Base-by-base conservation (phyloP, 2,329 filamentous ascomycete genomes). In the Ceratocystis lukuohia region DNA sequence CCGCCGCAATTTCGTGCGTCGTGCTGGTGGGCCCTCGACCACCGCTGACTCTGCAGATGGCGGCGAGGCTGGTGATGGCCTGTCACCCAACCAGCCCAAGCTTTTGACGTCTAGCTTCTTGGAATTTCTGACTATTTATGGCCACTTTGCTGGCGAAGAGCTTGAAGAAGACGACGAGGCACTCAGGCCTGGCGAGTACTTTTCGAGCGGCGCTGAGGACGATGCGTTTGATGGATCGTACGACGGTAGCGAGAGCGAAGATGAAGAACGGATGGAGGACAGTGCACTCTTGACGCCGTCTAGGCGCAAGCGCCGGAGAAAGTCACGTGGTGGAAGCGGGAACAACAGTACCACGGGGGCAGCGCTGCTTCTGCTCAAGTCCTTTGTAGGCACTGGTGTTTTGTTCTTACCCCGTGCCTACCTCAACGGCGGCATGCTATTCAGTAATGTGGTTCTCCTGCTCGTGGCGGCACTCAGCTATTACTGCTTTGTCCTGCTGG, bases 91-190 rank as follows among this genome's bases (percentile, higher is more conserved):
- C n/a, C 79, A 80, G 66, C 83, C 83, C 46, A 84, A 84, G 69
- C 80, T 96, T 41, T 86, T 96, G 67, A 96, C 94, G 0, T 91
- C 83, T 70, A 99, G 89, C 76, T 99, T 99, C 74, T 83, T 99
- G 68, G 95, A 99, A 74, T 99, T 99, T 72, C 75, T 99, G 63
- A 92, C 90, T 6, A 82, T 99, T 37, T 99, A 96, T 71, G 94
- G 94, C 3, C 94, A 99, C 77, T 99, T 99, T 74, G 94, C 94
- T 1, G 94, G 94, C 76, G 94, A 99, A 76, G 89, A 96, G 73
- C 82, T 99, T 12, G 92, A 96, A 74, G 94, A 99, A 75, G 94
- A 97, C 71, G 94, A 97, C 71, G 93, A 97, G 75, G 89, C 86
- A 1, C 79, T 96, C 15, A 85, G 82, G 4, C 90, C 91, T 1